Base-by-base conservation (phyloP, 176 grass and related monocot genomes). In the Thalia dealbata region DNA sequence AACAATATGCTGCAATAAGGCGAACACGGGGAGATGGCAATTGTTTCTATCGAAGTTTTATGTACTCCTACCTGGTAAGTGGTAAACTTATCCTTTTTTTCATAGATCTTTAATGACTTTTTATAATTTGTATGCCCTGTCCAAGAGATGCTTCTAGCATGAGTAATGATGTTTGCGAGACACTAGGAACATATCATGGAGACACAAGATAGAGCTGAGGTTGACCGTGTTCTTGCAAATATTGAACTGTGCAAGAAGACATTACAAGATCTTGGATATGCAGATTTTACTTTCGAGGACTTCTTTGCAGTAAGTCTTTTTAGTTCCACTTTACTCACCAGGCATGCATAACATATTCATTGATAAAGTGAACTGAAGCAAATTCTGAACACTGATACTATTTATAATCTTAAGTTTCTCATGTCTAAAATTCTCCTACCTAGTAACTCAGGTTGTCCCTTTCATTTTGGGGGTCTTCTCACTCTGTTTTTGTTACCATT, bases 31-130 rank as follows among this genome's bases (percentile, higher is more conserved):
- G 95, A 75, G 95, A 99, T 82, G 95, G 95, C 73, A 99, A 93
- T 78, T 99, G 95, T 73, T 99, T 99, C 77, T 99, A 88, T 81
- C 90, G 95, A 82, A 75, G 95, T 78, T 99, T 99, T 84, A 99
- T 99, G 95, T 99, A 93, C 79, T 99, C 95, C 52, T 99, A 99
- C 82, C 73, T 99, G 81, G 95, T 99, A 89, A 61, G 61, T 99
- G 81, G 95, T 99, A 89, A 61, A 61, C 59, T 50, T 43, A 69
- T 54, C 8, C 2, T 52, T 54, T 35, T 35, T 38, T 66, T 14
- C 16, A 35, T 12, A 66, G 1, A 66, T 32, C 30, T 7, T 35
- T 3, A 21, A 50, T 52, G 14, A 18, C 6, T 30, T n/a, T 52
- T 29, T 15, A 16, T 38, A 52, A 52, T 18, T 50, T 16, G 22